Evolutionary conservation across 2,329 filamentous ascomycete species (phyloP).

Genomic region (Botryotinia convoluta): DNA sequence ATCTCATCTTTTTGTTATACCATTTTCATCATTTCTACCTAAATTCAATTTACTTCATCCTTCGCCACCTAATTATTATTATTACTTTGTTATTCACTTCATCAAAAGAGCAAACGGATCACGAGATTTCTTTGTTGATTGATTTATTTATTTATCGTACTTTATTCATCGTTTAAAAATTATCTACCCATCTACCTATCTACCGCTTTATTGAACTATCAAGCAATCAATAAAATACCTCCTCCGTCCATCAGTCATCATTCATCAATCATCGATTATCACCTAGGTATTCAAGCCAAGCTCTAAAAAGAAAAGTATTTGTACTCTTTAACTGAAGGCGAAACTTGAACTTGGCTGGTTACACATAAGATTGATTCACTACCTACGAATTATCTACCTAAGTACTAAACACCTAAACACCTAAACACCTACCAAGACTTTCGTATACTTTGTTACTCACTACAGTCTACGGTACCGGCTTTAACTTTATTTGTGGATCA

Average conservation of each 20-base stretch:
- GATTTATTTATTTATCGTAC: background rate
- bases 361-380: background rate
- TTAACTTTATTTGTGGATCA: background rate
- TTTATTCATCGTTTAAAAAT: background rate
- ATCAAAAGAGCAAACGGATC: background rate
- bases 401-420: background rate
- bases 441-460: background rate
- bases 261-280: background rate
- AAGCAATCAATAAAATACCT: too few relatives aligned
- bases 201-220: too few relatives aligned
- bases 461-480: background rate
- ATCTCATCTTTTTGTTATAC: background rate
- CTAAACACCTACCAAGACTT: too few relatives aligned
- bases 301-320: background rate
- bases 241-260: background rate
- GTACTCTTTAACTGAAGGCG: background rate
- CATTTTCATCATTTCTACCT: slow-evolving; percentile 16
- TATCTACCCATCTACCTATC: too few relatives aligned
- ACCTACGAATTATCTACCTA: background rate
- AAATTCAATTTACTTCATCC: background rate
- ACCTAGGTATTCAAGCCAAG: background rate
- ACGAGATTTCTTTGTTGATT: background rate
- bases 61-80: slow-evolving; percentile 1
- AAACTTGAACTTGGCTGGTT: background rate
- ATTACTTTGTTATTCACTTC: background rate